Conservation (phyloP, 148 eudicot genomes). For the Gaultheria prostrata region DNA sequence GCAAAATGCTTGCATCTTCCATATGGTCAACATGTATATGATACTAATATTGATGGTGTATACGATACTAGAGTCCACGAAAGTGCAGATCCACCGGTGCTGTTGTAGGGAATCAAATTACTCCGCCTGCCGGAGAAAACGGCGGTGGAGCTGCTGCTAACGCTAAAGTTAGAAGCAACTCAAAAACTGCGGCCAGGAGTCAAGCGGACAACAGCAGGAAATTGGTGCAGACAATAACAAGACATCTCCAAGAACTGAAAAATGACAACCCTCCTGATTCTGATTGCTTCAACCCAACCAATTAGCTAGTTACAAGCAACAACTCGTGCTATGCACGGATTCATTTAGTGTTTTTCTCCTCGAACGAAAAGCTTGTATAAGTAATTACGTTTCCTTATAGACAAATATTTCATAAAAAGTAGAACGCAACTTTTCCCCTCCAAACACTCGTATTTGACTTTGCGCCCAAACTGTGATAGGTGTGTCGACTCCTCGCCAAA, state of each 20-base stretch:
- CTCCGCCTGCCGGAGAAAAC: neutral
- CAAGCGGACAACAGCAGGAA: neutral
- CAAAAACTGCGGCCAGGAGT: neutral
- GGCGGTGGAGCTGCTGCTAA: neutral
- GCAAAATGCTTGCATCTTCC: neutral
- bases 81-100: neutral
- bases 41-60: neutral
- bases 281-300: slow-evolving; percentile 1
- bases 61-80: neutral
- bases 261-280: slow-evolving; percentile 6
- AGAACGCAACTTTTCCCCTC: neutral
- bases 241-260: slow-evolving; percentile 17
- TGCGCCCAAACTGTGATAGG: neutral
- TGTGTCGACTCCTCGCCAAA: neutral
- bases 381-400: neutral
- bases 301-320: neutral
- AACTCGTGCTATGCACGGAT: neutral
- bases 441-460: neutral
- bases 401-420: neutral
- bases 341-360: neutral
- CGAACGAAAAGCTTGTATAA: neutral
- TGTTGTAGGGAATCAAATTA: neutral
- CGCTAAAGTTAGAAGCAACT: neutral
- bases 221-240: slow-evolving; percentile 12
- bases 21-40: neutral